Base-by-base conservation (phyloP, 495 filamentous ascomycete genomes). In the Penicillium roqueforti region DNA sequence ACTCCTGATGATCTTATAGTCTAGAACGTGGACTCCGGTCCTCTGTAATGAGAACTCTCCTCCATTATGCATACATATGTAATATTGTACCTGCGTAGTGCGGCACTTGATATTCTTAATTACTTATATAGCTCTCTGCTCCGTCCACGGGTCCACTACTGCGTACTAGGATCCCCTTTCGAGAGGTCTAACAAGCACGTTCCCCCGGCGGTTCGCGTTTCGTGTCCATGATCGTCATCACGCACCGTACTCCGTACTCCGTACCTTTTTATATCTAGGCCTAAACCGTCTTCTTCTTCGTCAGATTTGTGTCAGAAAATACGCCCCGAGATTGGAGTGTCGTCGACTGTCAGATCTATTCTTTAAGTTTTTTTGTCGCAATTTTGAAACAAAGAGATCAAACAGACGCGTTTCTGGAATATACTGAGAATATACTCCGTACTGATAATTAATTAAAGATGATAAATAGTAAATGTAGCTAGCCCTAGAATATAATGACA, bases 1-100 rank as follows among this genome's bases (percentile, higher is more conserved):
- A 49, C 47, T 49, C 47, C 47, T 38, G 50, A 52, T 39, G 50
- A 52, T 52, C 50, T 52, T 14, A 39, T 52, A n/a, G 42, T 45
- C 50, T 52, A 52, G 50, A 52, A 52, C 28, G 19, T 31, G 11
- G 22, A 13, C 10, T 26, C 25, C 25, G n/a, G n/a, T n/a, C n/a
- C n/a, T n/a, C n/a, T n/a, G 25, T 8, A 1, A 9, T 13, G 20
- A 42, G 39, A 22, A 42, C 20, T 6, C 20, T 25, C 9, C n/a
- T 26, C 23, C 11, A 4, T 23, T 23, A 23, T 23, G 22, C 4
- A 23, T 5, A 36, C 20, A 13, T 44, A 16, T 1, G 11, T 25
- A 25, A 20, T 25, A 25, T 26, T 5, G 42, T 45, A 29, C 42
- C 42, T 45, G 38, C 38, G 38, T 40, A 25, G 20, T 40, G 23